A percentile compares a stretch with the other conserved stretches of the same genome.
These are phyloP conservation scores for Termitomyces sp. DNA, from an alignment of 768 basidiomycete species.

Conservation along the genomic window DNA sequence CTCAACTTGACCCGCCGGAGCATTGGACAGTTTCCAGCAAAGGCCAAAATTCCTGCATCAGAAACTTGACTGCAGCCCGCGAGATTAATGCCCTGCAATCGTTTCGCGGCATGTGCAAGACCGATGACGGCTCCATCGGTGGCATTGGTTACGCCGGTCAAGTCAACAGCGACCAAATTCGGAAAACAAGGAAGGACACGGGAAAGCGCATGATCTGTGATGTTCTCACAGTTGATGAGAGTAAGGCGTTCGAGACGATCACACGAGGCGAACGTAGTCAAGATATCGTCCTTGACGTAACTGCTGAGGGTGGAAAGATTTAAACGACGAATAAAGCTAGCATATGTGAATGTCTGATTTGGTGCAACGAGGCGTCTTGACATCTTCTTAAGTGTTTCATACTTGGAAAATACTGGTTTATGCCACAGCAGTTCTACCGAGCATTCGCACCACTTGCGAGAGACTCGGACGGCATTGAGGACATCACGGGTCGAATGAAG, in stretches of 20 bases:
- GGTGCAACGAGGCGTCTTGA: constrained; percentile 57
- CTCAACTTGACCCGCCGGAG: constrained; percentile 89
- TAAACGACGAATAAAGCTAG: constrained; percentile 82
- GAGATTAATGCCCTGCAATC: constrained; percentile 89
- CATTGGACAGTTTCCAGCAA: constrained; percentile 69
- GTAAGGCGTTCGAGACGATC: constrained; percentile 84
- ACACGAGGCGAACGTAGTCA: constrained; percentile 68
- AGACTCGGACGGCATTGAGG: constrained; percentile 71
- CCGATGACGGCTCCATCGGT: constrained; percentile 68
- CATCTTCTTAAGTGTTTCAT: constrained; percentile 72
- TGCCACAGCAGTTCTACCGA: constrained; percentile 95
- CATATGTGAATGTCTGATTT: constrained; percentile 81
- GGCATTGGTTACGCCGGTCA: constrained; percentile 64
- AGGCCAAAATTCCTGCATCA: constrained; percentile 67
- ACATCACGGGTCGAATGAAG: constrained; percentile 73
- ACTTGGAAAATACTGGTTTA: constrained; percentile 70
- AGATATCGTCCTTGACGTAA: constrained; percentile 68
- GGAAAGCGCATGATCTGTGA: constrained; percentile 60
- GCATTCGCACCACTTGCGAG: constrained; percentile 92
- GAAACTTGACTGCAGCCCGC: constrained; percentile 77
- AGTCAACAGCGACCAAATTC: constrained; percentile 82
- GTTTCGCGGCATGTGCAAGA: constrained; percentile 63
- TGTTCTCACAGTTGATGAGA: constrained; percentile 67
- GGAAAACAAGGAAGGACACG: constrained; percentile 63
- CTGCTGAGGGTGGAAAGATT: constrained; percentile 74